A percentile compares a stretch with the other conserved stretches of the same genome.
Evolutionary conservation across 305 asterid species (phyloP).

Genomic region (Salvia sclarea): DNA sequence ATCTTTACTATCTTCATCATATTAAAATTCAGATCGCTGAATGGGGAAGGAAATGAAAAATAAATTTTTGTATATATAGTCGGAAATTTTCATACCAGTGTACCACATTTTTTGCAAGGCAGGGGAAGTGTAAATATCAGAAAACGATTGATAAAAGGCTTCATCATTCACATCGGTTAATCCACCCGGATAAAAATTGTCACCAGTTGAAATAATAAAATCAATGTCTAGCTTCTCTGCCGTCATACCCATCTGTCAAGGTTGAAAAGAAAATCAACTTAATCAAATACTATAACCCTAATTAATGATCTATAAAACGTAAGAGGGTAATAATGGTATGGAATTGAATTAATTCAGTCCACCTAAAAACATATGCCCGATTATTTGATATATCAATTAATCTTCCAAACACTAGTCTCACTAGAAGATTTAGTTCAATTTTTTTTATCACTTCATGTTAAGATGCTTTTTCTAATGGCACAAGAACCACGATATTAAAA

Average conservation of each 20-base stretch:
- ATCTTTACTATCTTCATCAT: too few species aligned
- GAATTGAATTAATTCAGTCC: background rate
- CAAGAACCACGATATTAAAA: background rate
- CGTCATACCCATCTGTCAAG: slow-evolving; percentile 41
- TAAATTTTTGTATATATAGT: background rate
- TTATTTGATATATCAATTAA: too few species aligned
- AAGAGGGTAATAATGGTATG: background rate
- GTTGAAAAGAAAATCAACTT: background rate
- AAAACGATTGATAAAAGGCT: slow-evolving; percentile 60
- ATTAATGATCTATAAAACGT: too few species aligned
- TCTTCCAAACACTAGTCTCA: too few species aligned
- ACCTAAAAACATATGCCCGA: background rate
- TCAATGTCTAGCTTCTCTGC: slow-evolving; percentile 51
- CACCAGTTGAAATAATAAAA: slow-evolving; percentile 64
- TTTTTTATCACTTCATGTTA: too few species aligned
- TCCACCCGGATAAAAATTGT: slow-evolving; percentile 42
- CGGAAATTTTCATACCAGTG: slow-evolving; percentile 34
- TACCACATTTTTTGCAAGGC: slow-evolving; percentile 67
- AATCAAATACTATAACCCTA: too few species aligned
- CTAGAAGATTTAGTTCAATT: too few species aligned
- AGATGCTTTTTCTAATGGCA: background rate
- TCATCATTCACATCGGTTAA: slow-evolving; percentile 50
- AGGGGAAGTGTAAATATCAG: slow-evolving; percentile 49
- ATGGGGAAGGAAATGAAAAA: too few species aligned
- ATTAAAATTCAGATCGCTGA: too few species aligned